Evolutionary conservation across 169 alveolate genomes (phyloP).

Genomic region (Eimeria necatrix): DNA sequence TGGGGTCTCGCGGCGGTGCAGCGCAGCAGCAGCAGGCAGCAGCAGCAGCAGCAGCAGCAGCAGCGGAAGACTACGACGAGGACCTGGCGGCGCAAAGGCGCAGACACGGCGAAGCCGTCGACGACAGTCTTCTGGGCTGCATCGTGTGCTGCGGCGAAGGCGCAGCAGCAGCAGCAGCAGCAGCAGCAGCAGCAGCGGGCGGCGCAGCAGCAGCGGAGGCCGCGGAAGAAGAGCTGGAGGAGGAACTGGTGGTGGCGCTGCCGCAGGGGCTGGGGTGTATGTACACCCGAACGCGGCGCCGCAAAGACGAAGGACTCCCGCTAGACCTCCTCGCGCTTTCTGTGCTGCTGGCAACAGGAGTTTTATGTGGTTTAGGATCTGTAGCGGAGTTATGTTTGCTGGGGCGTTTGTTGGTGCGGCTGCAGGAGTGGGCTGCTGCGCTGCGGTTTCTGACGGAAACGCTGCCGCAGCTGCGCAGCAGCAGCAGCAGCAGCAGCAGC

Average conservation of each 20-base stretch:
- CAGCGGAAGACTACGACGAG: conserved; percentile 51
- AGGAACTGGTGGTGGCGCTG: conserved; percentile 14
- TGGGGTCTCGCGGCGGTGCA: conserved; percentile 30
- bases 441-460: conserved; percentile 59
- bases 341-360: conserved; percentile 51
- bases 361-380: conserved; percentile 48
- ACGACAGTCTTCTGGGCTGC: conserved; percentile 20
- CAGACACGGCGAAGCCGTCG: conserved; percentile 50
- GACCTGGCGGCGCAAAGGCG: conserved; percentile 59
- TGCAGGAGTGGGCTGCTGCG: conserved; percentile 72
- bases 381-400: neutral
- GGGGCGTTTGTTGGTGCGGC: conserved; percentile 50
- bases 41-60: conserved; percentile 55
- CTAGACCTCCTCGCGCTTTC: conserved; percentile 38
- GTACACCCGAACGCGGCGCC: conserved; percentile 53
- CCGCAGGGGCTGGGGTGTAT: conserved; percentile 59
- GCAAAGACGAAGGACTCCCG: conserved; percentile 60
- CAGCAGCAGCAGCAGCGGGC: neutral
- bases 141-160: conserved; percentile 25
- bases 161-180: neutral
- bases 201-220: too few relatives aligned
- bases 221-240: conserved; percentile 47
- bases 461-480: conserved; percentile 43
- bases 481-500: conserved; percentile 27
- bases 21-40: conserved; percentile 36